A percentile compares a stretch with the other conserved stretches of the same genome.
These are phyloP conservation scores for Saccharum officinarum DNA, from an alignment of 176 grass and related monocot species.

Conservation along the genomic window DNA sequence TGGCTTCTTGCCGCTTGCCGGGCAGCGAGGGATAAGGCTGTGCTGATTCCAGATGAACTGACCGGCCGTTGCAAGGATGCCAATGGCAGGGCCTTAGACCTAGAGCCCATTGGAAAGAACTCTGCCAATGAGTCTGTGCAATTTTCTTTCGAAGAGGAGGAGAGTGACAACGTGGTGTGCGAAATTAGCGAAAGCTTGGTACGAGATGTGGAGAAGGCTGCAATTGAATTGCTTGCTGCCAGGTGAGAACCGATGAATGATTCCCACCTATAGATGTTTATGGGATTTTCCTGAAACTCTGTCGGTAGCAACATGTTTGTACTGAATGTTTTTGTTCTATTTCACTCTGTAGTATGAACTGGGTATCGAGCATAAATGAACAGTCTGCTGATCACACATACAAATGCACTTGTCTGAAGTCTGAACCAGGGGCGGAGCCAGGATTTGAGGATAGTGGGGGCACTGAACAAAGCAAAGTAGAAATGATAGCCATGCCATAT, in stretches of 20 bases:
- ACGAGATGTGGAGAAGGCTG: constrained; percentile 60
- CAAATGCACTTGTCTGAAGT: too few species aligned
- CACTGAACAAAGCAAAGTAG: too few species aligned
- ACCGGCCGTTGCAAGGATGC: not conserved
- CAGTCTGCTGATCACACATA: too few species aligned
- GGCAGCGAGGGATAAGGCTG: constrained; percentile 3
- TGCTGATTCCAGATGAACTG: not conserved
- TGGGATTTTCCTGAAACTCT: not conserved
- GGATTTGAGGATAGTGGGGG: too few species aligned
- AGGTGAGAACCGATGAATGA: constrained; percentile 39
- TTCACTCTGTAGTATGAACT: too few species aligned
- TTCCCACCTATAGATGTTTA: not conserved
- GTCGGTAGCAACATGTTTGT: not conserved
- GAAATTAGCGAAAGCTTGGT: constrained; percentile 47
- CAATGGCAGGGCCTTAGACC: not conserved
- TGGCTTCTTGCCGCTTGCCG: not conserved
- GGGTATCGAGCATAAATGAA: too few species aligned
- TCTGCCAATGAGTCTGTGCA: not conserved
- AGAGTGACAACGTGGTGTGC: not conserved
- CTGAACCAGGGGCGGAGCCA: too few species aligned
- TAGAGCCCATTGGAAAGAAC: not conserved
- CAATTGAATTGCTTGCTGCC: constrained; percentile 70
- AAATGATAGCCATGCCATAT: too few species aligned
- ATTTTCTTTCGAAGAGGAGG: constrained; percentile 37
- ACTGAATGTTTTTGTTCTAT: not conserved